These are phyloP conservation scores for Heritiera fomes DNA, from an alignment of 345 rosid species.

Conservation along the genomic window DNA sequence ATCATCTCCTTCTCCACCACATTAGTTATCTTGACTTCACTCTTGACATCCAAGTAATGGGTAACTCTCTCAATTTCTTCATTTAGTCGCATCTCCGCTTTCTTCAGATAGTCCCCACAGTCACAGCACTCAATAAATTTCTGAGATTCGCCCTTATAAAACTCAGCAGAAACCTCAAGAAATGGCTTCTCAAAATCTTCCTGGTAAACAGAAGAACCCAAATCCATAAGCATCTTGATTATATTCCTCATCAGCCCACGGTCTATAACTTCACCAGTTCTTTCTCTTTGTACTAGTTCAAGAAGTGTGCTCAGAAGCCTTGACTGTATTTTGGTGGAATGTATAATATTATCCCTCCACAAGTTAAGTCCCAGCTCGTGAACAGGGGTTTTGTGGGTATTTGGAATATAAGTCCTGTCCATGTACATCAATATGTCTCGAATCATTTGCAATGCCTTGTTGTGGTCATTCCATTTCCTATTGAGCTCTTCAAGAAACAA, in stretches of 20 bases:
- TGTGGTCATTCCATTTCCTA: slow-evolving; percentile 97
- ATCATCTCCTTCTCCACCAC: slow-evolving; percentile 99
- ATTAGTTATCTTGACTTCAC: slow-evolving; percentile 85
- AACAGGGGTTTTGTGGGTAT: slow-evolving; percentile 80
- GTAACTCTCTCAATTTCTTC: slow-evolving; percentile 97
- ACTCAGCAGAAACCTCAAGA: slow-evolving; percentile 89
- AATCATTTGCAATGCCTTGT: slow-evolving; percentile 96
- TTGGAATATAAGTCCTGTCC: slow-evolving; percentile 91
- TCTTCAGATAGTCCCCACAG: slow-evolving; percentile 93
- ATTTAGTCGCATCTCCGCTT: slow-evolving; percentile 85
- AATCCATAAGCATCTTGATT: slow-evolving; percentile 92
- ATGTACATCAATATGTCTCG: slow-evolving; percentile 97
- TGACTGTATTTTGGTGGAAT: slow-evolving; percentile 65
- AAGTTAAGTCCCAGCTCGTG: slow-evolving; percentile 87
- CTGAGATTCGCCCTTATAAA: slow-evolving; percentile 89
- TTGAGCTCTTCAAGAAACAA: slow-evolving; percentile 87
- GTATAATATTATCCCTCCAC: slow-evolving; percentile 90
- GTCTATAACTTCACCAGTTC: slow-evolving; percentile 91
- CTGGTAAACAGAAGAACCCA: slow-evolving; percentile 90
- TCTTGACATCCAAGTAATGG: slow-evolving; percentile 86
- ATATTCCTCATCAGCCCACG: slow-evolving; percentile 92
- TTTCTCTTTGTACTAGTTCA: slow-evolving; percentile 73
- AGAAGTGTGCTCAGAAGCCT: slow-evolving; percentile 85
- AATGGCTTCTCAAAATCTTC: slow-evolving; percentile 95
- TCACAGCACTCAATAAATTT: slow-evolving; percentile 86